Evolutionary conservation across 495 filamentous ascomycete genomes (phyloP).

Genomic region (Tuber melanosporum): DNA sequence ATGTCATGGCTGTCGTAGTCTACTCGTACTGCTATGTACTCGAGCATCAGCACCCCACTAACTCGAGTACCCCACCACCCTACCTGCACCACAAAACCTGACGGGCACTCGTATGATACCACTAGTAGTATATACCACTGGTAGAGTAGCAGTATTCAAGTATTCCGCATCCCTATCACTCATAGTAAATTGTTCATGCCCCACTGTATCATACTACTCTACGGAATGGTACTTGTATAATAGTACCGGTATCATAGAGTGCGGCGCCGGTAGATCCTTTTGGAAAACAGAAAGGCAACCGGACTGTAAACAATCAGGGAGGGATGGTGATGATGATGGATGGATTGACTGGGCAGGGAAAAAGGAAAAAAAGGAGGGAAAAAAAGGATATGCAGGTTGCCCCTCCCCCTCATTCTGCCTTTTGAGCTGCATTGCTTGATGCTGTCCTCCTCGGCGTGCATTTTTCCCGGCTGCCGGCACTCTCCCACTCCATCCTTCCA

Average conservation of each 20-base stretch:
- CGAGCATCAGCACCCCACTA: neutral
- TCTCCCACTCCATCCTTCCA: neutral
- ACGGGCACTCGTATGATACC: neutral
- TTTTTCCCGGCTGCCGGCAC: neutral
- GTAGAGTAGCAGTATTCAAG: neutral
- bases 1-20: neutral
- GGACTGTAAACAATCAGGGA: neutral
- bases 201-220: neutral
- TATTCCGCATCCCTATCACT: neutral
- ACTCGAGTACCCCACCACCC: neutral
- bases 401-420: slow-evolving; percentile 1
- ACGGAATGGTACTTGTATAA: neutral
- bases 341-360: neutral
- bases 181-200: neutral
- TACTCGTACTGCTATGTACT: neutral
- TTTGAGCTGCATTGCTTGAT: neutral
- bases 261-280: neutral
- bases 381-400: neutral
- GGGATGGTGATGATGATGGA: neutral
- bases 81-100: neutral
- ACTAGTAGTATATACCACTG: neutral
- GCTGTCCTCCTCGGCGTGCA: neutral
- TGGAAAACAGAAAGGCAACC: neutral
- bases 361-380: neutral
- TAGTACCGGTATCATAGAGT: no score